Percentiles rank a stretch among this genome's conserved stretches.
Conservation (phyloP, 2,329 filamentous ascomycete species). For the Colletotrichum cuscutae region DNA sequence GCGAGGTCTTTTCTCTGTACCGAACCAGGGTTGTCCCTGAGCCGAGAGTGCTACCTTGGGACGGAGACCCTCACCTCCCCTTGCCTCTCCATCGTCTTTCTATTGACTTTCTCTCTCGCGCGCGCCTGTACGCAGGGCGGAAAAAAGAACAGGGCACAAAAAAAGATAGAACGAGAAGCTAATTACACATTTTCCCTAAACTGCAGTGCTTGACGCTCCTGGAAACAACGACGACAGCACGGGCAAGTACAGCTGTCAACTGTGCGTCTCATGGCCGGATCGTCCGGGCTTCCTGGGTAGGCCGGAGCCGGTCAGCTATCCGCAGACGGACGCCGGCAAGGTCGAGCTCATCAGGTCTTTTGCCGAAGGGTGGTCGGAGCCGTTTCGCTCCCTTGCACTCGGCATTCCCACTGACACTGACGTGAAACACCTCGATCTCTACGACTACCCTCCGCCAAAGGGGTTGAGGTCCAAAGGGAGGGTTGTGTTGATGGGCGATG, state of each 20-base stretch:
- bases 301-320: conserved; percentile 49
- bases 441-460: conserved; percentile 57
- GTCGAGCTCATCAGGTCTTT: conserved; percentile 54
- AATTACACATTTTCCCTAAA: not conserved
- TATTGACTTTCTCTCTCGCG: not conserved
- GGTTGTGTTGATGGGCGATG: conserved; percentile 62
- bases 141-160: too few species aligned
- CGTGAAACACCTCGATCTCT: conserved; percentile 55
- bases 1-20: not conserved
- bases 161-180: not conserved
- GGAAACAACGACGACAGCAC: conserved; percentile 48
- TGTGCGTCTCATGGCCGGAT: conserved; percentile 63
- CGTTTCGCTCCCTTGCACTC: conserved; percentile 55
- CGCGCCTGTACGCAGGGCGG: not conserved
- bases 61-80: not conserved
- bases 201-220: conserved; percentile 59
- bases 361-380: conserved; percentile 58
- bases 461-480: conserved; percentile 50
- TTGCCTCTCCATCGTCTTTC: not conserved
- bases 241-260: conserved; percentile 54
- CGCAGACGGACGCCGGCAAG: conserved; percentile 49
- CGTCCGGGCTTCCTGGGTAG: conserved; percentile 45
- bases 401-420: conserved; percentile 53
- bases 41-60: not conserved
- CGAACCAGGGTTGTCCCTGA: not conserved